Percentiles rank a stretch among this genome's conserved stretches.
Evolutionary conservation across 1,284 basidiomycete species (phyloP).

Genomic region (Irpex rosettiformis): DNA sequence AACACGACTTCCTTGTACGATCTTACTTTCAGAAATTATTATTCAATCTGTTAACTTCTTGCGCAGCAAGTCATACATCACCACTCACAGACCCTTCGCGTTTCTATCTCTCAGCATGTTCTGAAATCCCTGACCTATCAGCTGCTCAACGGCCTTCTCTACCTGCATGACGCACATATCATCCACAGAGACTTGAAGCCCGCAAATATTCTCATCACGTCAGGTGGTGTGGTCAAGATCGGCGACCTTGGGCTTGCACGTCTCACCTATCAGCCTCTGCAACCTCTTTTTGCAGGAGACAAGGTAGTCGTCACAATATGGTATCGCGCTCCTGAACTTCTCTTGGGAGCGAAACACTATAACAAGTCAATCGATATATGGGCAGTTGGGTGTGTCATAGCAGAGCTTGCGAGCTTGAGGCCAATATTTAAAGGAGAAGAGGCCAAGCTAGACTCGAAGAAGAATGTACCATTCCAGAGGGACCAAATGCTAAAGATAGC

Average conservation of each 20-base stretch:
- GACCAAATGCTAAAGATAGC: conserved; percentile 96
- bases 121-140: conserved; percentile 95
- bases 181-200: conserved; percentile 98
- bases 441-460: conserved; percentile 91
- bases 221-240: conserved; percentile 91
- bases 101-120: conserved; percentile 69
- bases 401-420: conserved; percentile 87
- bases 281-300: conserved; percentile 85
- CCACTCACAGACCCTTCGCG: conserved; percentile 85
- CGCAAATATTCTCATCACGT: conserved; percentile 96
- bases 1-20: conserved; percentile 83
- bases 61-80: not conserved
- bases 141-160: conserved; percentile 92
- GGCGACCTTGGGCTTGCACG: conserved; percentile 95
- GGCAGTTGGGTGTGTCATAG: conserved; percentile 97
- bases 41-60: not conserved
- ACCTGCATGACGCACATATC: conserved; percentile 93
- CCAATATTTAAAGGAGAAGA: conserved; percentile 99
- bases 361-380: conserved; percentile 94
- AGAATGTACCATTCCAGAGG: conserved; percentile 91
- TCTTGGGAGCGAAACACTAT: conserved; percentile 95
- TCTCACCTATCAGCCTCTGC: conserved; percentile 81
- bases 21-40: not conserved
- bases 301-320: conserved; percentile 99
- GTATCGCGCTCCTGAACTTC: conserved; percentile 95